Evolutionary conservation across 108 stramenopile genomes (phyloP), one percentile per base, ranked within the genome.

Genomic region (Skeletonema costatum): DNA sequence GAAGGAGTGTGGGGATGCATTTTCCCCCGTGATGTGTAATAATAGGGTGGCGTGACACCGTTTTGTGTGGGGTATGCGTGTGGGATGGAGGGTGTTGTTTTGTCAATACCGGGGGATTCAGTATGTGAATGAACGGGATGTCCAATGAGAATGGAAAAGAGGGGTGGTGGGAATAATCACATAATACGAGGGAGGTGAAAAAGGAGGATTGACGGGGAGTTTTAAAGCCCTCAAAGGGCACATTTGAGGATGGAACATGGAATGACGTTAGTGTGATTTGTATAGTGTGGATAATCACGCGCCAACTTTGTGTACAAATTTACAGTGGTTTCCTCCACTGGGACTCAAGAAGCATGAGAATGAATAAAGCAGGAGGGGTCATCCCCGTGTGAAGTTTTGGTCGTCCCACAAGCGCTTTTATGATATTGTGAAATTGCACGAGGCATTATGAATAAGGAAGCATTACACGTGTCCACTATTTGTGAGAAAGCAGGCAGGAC

Each of bases 301-400:
- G n/a, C n/a, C n/a, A 93, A 93, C 75, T 97, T 95, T 82, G 85
- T 94, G 1, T 72, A 81, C 12, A 78, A 78, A 69, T 60, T 66
- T 95, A 11, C 81, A 85, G 3, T 68, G 93, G 36, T 88, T 92
- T 44, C 91, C 91, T 11, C 86, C 86, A 12, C 32, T 59, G 10
- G 89, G 89, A 41, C 74, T 95, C 32, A 88, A 92, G 72, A 73
- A 70, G 1, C 96, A 97, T 65, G 56, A 89, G 60, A 77, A 71
- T 38, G 70, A 82, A n/a, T n/a, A 21, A 51, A 51, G 17, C 50
- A 17, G 94, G 94, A 36, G 94, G 94, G 96, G 96, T 6, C 96
- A 95, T 72, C 92, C 93, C 2, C 32, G 13, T 97, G 96, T 77
- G 92, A 94, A 94, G 70, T 95, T 97, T 69, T 97, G 96, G 96